Evolutionary conservation across 331 rosid species (phyloP).

Genomic region (Rhamnella rubrinervis): DNA sequence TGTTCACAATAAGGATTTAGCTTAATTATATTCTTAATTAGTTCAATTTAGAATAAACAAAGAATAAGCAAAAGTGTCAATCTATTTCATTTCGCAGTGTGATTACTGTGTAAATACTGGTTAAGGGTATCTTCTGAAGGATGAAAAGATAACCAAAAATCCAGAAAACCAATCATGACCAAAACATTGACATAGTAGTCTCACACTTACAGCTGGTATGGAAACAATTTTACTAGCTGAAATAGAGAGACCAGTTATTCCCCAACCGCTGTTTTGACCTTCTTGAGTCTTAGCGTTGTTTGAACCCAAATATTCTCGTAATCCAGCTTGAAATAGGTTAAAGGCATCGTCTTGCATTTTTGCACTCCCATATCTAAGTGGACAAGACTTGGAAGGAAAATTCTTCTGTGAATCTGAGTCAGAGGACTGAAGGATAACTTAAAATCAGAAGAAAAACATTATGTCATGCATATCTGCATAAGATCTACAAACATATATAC

Average conservation of each 20-base stretch:
- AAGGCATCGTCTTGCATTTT: conserved; percentile 95
- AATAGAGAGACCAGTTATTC: conserved; percentile 79
- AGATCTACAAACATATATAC: not conserved
- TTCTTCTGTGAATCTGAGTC: conserved; percentile 69
- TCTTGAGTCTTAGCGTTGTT: conserved; percentile 44
- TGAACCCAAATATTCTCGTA: conserved; percentile 68
- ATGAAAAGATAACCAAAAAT: no score
- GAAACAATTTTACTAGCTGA: conserved; percentile 84
- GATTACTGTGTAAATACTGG: no score
- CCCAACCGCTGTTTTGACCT: conserved; percentile 56
- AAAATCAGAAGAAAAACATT: conserved; percentile 19
- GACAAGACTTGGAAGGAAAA: conserved; percentile 94
- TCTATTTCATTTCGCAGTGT: no score
- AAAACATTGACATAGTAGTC: conserved; percentile 19
- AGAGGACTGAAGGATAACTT: conserved; percentile 46
- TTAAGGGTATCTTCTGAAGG: no score
- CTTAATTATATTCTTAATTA: conserved; percentile 1
- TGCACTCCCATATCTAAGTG: conserved; percentile 76
- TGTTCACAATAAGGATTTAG: not conserved
- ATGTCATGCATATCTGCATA: not conserved
- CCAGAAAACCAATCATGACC: conserved; percentile 9
- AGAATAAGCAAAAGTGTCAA: no score
- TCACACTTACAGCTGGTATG: conserved; percentile 79
- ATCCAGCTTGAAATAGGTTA: conserved; percentile 75
- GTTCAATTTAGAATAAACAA: no score